Base-by-base conservation (phyloP, 306 rosid genomes). In the Vicia villosa region DNA sequence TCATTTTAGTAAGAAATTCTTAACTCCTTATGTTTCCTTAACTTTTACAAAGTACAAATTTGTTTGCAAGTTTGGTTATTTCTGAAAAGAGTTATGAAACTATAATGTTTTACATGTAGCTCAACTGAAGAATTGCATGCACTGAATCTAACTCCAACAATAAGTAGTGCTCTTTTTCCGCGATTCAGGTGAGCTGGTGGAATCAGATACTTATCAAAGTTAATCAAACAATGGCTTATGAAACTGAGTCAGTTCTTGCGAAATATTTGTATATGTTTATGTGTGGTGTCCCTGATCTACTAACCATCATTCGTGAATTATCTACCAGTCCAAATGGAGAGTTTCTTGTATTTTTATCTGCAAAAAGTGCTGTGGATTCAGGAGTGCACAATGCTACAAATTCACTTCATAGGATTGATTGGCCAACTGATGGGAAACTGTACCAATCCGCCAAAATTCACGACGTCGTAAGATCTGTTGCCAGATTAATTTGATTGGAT, bases 401-500 rank as follows among this genome's bases (percentile, higher is more conserved):
- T 72, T 92, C 97, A 45, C 90, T 92, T 81, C 96, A 92, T 82
- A 86, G 94, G 77, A 81, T 89, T 75, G 86, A 87, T 79, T 92
- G 95, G 97, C 85, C 90, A 63, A 54, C 69, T 3, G 82, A 87
- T 78, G 85, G 78, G 50, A 73, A 74, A 43, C 66, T 68, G 15
- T 60, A 38, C 69, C 81, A 83, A 34, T 74, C 79, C 73, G 45
- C 79, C 67, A 76, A 81, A 75, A 71, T 86, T 81, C 80, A 73
- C 70, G 90, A 89, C 57, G 80, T 89, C 43, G 96, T 92, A 80
- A 84, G 88, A 36, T 77, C 65, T 74, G 58, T 70, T 43, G 32
- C 56, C 37, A 12, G 43, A 37, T 43, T 58, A 15, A 57, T 81
- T 70, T 75, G 21, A 4, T 41, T 63, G 21, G 17, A 59, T 51